Evolutionary conservation across 2,329 filamentous ascomycete species (phyloP).

Genomic region (Arthrinium phaeospermum): DNA sequence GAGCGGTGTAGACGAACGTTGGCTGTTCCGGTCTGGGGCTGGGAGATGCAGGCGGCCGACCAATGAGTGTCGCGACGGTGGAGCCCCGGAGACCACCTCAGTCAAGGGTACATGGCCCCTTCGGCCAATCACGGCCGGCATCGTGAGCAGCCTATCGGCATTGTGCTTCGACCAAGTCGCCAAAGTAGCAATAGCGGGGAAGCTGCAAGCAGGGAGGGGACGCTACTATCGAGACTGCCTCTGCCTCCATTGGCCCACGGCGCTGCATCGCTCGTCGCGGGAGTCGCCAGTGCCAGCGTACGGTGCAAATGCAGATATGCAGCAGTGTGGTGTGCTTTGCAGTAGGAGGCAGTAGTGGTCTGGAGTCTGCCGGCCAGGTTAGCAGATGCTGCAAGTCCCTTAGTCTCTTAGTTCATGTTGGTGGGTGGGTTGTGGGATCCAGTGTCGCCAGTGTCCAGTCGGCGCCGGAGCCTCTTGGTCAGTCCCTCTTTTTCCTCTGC

Average conservation of each 20-base stretch:
- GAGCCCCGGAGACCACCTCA: slow-evolving; percentile 10
- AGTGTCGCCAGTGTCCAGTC: slow-evolving; percentile 1
- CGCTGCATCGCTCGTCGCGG: slow-evolving; percentile 1
- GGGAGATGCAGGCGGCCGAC: slow-evolving; percentile 22
- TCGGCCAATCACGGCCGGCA: slow-evolving; percentile 12
- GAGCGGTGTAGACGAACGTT: slow-evolving; percentile 27
- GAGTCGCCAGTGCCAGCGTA: not conserved
- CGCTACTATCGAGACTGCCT: slow-evolving; percentile 4
- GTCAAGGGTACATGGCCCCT: slow-evolving; percentile 10
- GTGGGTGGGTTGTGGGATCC: not conserved
- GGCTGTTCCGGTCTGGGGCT: slow-evolving; percentile 24
- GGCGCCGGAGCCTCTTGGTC: slow-evolving; percentile 3
- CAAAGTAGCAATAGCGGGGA: slow-evolving; percentile 14
- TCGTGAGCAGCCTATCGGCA: slow-evolving; percentile 16
- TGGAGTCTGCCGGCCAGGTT: not conserved
- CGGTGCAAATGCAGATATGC: slow-evolving; percentile 3
- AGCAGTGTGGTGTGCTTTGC: slow-evolving; percentile 15
- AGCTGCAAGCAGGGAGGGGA: not conserved
- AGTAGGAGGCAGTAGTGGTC: not conserved
- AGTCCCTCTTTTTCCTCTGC: not conserved
- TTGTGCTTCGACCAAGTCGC: slow-evolving; percentile 16
- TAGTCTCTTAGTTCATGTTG: not conserved
- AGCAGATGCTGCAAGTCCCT: not conserved
- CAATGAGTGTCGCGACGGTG: slow-evolving; percentile 18
- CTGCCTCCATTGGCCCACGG: not conserved